These are phyloP conservation scores for Dioscorea cayenensis DNA, from an alignment of 116 monocot genomes.

Conservation along the genomic window DNA sequence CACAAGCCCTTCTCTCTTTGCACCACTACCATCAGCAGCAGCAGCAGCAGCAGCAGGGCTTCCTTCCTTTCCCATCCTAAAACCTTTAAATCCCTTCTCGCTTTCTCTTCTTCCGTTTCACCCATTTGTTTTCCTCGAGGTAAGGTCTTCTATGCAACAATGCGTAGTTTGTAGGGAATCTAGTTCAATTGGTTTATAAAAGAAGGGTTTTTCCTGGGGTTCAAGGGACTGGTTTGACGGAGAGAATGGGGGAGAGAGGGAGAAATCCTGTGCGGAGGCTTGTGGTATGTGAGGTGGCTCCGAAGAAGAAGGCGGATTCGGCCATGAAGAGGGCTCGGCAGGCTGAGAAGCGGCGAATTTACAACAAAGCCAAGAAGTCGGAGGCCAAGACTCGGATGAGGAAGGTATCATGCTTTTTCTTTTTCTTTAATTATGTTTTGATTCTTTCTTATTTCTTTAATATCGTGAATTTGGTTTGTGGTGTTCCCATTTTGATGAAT, in stretches of 20 bases:
- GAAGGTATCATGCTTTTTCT: conserved; percentile 34
- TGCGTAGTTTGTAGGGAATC: neutral
- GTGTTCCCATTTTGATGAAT: too few relatives aligned
- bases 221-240: conserved; percentile 9
- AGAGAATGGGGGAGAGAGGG: conserved; percentile 25
- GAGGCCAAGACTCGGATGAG: conserved; percentile 76
- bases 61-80: conserved; percentile 1
- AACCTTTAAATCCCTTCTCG: conserved; percentile 17
- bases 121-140: conserved; percentile 16
- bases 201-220: neutral
- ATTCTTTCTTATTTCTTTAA: too few relatives aligned
- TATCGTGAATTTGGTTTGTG: too few relatives aligned
- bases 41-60: conserved; percentile 4
- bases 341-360: conserved; percentile 66
- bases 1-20: conserved; percentile 18
- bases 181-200: neutral
- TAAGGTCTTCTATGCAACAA: neutral
- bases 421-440: too few relatives aligned
- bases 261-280: conserved; percentile 14
- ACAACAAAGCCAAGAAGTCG: conserved; percentile 78
- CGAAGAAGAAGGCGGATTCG: conserved; percentile 69
- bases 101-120: conserved; percentile 25
- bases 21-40: neutral
- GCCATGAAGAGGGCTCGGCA: conserved; percentile 79
- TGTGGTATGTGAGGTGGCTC: conserved; percentile 74